Base-by-base conservation (phyloP, 495 filamentous ascomycete genomes). In the Podospora pseudopauciseta region DNA sequence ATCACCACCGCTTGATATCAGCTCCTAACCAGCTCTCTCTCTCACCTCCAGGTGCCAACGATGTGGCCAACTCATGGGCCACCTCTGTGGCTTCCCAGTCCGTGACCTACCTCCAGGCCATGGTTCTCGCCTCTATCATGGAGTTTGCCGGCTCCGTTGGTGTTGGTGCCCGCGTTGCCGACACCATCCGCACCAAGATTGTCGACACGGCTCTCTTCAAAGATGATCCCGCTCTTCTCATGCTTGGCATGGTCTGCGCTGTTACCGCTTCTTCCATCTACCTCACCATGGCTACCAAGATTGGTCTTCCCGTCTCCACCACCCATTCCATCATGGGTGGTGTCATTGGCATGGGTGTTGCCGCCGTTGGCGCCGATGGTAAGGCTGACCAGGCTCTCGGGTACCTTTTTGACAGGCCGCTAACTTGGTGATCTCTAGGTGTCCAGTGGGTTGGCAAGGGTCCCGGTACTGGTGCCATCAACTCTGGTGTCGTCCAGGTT, bases 61-160 rank as follows among this genome's bases (percentile, higher is more conserved):
- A 92, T 90, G 90, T 92, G 34, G 90, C 90, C 70, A 93, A 93
- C 80, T 84, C 89, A 27, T 91, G 86, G 82, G 89, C 89, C 4
- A 91, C 89, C 65, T 87, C 84, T 70, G 89, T 91, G 62, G 88
- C 88, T 19, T 90, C 89, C 5, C 81, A 88, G 27, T 91, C 89
- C 59, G 75, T 91, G 70, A 85, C 87, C n/a, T 84, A 88, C 70
- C 64, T 83, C 57, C 87, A 90, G 80, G 89, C 89, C 63, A 91
- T 91, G 88, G 65, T 86, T n/a, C 77, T 89, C 55, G 88, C 83
- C 13, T 84, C 86, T 56, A 77, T 90, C 65, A 87, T 90, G 79
- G 91, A 92, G 76, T 86, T 91, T 65, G 77, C 82, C 32, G 90
- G 90, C 58, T 84, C 87, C 19, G 78, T 91, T 34, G 84, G 84